These are phyloP conservation scores for Alternaria longipes DNA, from an alignment of 2,329 filamentous ascomycete genomes.

Conservation along the genomic window DNA sequence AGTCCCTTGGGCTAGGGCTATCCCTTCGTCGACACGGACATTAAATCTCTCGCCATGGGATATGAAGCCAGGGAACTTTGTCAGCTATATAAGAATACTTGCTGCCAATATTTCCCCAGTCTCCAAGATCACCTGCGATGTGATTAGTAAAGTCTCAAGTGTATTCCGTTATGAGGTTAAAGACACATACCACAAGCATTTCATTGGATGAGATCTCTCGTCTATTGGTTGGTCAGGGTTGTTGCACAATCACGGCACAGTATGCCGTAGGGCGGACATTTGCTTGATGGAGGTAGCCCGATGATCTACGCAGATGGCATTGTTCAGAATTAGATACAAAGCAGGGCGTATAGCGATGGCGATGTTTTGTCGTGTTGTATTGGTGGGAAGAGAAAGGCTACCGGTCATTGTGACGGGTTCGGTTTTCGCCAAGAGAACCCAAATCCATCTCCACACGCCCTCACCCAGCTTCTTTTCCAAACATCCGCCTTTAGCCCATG, in stretches of 20 bases:
- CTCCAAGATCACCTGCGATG: not conserved
- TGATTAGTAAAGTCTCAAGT: not conserved
- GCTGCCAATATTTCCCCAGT: too few relatives aligned
- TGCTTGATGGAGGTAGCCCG: not conserved
- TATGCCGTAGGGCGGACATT: not conserved
- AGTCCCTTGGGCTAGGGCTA: not conserved
- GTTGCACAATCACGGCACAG: not conserved
- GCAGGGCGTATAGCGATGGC: not conserved
- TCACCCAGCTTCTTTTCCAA: not conserved
- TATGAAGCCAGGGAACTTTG: not conserved
- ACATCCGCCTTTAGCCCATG: not conserved
- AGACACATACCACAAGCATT: not conserved
- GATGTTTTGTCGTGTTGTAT: not conserved
- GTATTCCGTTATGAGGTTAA: not conserved
- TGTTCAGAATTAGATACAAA: not conserved
- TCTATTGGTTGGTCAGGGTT: not conserved
- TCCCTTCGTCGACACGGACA: not conserved
- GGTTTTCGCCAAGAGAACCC: not conserved
- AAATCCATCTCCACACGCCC: too few relatives aligned
- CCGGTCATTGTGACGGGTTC: not conserved
- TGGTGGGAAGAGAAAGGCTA: not conserved
- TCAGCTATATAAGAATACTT: not conserved
- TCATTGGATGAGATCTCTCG: not conserved
- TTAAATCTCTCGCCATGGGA: not conserved
- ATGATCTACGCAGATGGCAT: not conserved